Base-by-base conservation (phyloP, 805 yeast species). In the Cephaloascus fragrans region DNA sequence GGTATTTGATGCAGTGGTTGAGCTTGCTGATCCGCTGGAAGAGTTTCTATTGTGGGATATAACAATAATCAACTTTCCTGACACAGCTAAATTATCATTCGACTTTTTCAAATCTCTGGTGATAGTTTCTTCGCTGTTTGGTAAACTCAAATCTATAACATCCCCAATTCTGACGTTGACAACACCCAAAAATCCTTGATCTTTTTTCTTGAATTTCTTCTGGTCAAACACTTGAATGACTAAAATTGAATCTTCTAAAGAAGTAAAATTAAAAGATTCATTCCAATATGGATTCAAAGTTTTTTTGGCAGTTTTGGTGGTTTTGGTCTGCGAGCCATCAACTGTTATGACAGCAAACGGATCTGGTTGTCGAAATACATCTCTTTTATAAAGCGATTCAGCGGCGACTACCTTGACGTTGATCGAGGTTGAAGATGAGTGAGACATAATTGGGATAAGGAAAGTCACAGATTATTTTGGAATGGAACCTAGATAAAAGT, bases 241-340 rank as follows among this genome's bases (percentile, higher is more conserved):
- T 38, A 93, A 67, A 34, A 89, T 84, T 6, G 95, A 83, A 53
- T 83, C 83, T 52, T 84, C 95, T 32, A 80, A 83, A 42, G 79
- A 70, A 39, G 72, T 73, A 61, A 93, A 88, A 40, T 75, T 75
- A 54, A 90, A 93, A 2, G 83, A 67, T 61, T 93, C 96, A 62
- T 93, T 89, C 99, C 99, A 93, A 62, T 89, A 93, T 9, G 99
- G 99, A 53, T 93, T 87, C 49, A 90, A 67, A 2, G 97, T 93
- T 62, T 86, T 88, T 54, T 87, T 86, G 23, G 94, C 93, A 28
- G 95, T 93, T 37, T 87, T 78, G 2, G 99, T 93, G 16, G 96
- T 83, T 55, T 87, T 87, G 2, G 97, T 93, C 57, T 93, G 98
- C 17, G 85, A 80, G 3, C 97, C 97, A 59, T 93, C 98, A n/a